phyloP scores from a whole-genome alignment of 2,329 filamentous ascomycete genomes.

The Epichloe baconii region DNA sequence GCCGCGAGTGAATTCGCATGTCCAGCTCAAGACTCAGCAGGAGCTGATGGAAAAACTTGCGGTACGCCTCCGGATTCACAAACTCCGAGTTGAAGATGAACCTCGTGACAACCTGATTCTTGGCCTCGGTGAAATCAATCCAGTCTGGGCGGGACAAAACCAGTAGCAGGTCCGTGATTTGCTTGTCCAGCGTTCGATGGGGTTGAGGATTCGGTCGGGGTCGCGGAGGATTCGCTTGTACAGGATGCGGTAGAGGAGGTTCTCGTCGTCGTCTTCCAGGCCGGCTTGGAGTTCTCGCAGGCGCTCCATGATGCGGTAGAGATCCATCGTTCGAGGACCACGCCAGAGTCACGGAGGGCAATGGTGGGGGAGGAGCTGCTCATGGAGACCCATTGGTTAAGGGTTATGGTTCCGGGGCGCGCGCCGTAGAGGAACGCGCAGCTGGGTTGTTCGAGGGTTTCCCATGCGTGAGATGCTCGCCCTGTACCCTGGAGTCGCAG shows the following conservation, averaged over 20 bases:
- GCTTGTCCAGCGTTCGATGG: constrained; percentile 52
- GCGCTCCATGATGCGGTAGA: constrained; percentile 45
- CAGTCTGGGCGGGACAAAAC: constrained; percentile 56
- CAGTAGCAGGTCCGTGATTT: constrained; percentile 60
- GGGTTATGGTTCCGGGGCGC: constrained; percentile 55
- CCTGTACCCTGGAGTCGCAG: constrained; percentile 32
- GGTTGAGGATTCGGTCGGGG: constrained; percentile 46
- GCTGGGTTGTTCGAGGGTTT: constrained; percentile 62
- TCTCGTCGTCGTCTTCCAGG: constrained; percentile 42
- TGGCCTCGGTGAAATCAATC: constrained; percentile 58
- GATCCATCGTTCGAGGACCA: constrained; percentile 45
- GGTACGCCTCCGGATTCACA: constrained; percentile 43
- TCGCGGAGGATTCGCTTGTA: constrained; percentile 57
- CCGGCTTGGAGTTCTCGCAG: constrained; percentile 44
- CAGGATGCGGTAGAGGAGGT: constrained; percentile 48
- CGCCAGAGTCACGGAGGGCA: constrained; percentile 43
- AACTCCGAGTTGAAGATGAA: constrained; percentile 53
- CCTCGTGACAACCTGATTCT: constrained; percentile 60
- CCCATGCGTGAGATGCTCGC: constrained; percentile 43
- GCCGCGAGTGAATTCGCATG: constrained; percentile 50
- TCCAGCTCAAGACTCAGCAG: constrained; percentile 61
- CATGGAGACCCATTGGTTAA: constrained; percentile 55
- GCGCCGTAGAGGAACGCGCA: constrained; percentile 54
- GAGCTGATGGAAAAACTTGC: constrained; percentile 64
- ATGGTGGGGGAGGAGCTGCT: constrained; percentile 45